Base-by-base conservation (phyloP, 306 rosid species). In the Vigna nakashimae region DNA sequence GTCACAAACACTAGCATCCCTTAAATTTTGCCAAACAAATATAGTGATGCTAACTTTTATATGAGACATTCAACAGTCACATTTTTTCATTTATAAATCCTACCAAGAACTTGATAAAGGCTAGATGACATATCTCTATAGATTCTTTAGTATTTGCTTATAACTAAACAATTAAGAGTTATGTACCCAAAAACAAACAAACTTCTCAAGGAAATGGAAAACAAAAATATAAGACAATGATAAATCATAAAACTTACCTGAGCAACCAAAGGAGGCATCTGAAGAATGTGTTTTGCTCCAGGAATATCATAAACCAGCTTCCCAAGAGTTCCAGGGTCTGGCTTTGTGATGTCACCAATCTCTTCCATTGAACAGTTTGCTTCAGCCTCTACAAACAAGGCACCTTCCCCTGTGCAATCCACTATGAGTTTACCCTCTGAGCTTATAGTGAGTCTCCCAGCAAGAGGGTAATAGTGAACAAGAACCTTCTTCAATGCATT, bases 371-470 rank as follows among this genome's bases (percentile, higher is more conserved):
- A 51, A 71, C 90, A 86, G 69, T 91, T 86, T 43, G 98, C 98
- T 82, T 92, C 92, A 52, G 96, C 99, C 72, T 92, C 99, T 42
- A 95, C 94, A 73, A 85, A 91, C 6, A 95, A 70, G 5, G 98
- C 99, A 36, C 99, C 99, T 60, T 92, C 98, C 30, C 90, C 97
- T 5, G 91, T 89, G 83, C 99, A 92, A 5, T 91, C 88, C 62
- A 95, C 96, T 13, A 91, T 92, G 46, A 95, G 89, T 20, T 95
- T 95, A 12, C 92, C 92, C 67, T 92, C 97, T 10, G 89, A 5
- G 83, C 99, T 91, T 60, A 95, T 78, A 4, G 79, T 82, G 9
- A 95, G 76, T 57, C 98, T 78, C 17, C 99, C 99, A 13, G 98
- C 99, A 58, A 92, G 85, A 5, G 98, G 98, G 71, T 95, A 87